Base-by-base conservation (phyloP, 768 basidiomycete species). In the Panellus pusillus region DNA sequence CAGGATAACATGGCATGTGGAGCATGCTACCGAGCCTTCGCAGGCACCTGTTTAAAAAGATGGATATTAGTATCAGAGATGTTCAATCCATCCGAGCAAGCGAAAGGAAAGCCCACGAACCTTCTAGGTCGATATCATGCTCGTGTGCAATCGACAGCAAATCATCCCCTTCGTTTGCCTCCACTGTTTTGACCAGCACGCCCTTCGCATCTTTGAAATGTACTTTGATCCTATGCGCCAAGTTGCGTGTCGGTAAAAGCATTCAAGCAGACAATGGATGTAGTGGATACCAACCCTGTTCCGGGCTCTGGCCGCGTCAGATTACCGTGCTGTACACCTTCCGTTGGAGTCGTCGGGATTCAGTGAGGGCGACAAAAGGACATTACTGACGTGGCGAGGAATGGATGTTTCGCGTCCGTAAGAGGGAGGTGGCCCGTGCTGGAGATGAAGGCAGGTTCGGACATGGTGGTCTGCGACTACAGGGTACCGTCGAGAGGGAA, bases 1-100 rank as follows among this genome's bases (percentile, higher is more conserved):
- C 49, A 95, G 77, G 53, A 99, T 92, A 51, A 98, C 83, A 68
- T 99, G 96, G 68, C 96, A 99, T 18, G 96, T 99, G 13, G 96
- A 98, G 67, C 96, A 99, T 14, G 96, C 96, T 44, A 97, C 82
- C 1, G 93, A 96, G 37, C 93, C 90, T 74, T 98, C 96, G 70
- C 97, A 99, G 24, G 96, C 96, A 52, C 95, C 94, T 97, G 63
- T 35, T 35, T 24, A 24, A 24, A 19, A 50, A 28, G 19, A 44
- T 13, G 45, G 32, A 47, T 35, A 41, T 36, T 36, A 52, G 35
- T 38, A 41, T 37, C 45, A 40, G 15, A 19, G 47, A 8, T 29
- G 44, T 24, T 32, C 24, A 19, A 42, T 6, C 6, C 38, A 41
- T 2, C 24, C 24, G 24, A 6, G 24, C 24, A 24, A 24, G 24